Percentiles rank a stretch among this genome's conserved stretches.
Evolutionary conservation across 2,329 filamentous ascomycete species (phyloP).

Genomic region (Aspergillus japonicus): DNA sequence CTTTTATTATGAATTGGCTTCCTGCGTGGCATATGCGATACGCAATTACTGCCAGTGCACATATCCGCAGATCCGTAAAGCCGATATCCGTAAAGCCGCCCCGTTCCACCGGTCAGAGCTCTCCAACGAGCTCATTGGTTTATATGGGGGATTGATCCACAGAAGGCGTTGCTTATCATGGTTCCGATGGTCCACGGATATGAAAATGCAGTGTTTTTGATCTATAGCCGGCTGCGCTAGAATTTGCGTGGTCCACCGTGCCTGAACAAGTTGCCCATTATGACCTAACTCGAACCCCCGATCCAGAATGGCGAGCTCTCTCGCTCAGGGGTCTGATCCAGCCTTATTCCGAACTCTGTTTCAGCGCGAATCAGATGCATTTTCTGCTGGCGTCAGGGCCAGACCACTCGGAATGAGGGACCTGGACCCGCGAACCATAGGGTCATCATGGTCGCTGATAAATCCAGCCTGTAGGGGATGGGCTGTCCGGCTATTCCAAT

Average conservation of each 20-base stretch:
- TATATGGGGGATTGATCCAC: background rate
- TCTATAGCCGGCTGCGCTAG: background rate
- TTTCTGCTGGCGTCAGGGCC: background rate
- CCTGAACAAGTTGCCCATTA: background rate
- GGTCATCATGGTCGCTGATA: too few species aligned
- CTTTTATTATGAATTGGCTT: constrained; percentile 13
- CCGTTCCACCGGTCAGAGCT: background rate
- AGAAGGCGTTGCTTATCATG: background rate
- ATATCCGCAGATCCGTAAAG: constrained; percentile 18
- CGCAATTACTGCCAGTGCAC: background rate
- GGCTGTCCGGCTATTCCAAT: too few species aligned
- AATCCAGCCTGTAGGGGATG: too few species aligned
- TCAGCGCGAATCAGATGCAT: background rate
- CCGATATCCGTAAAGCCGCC: background rate
- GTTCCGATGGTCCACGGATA: background rate
- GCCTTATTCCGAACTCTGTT: background rate
- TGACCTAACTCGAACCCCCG: background rate
- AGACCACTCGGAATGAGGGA: background rate
- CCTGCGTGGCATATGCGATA: background rate
- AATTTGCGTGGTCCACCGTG: background rate
- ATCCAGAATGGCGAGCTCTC: background rate
- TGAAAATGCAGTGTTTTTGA: background rate
- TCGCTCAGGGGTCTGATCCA: background rate
- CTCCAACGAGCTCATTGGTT: background rate
- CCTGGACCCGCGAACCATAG: too few species aligned